A percentile compares a stretch with the other conserved stretches of the same genome.
These are phyloP conservation scores for Asparagopsis taxiformis DNA, from an alignment of 31 red algal genomes.

Conservation along the genomic window DNA sequence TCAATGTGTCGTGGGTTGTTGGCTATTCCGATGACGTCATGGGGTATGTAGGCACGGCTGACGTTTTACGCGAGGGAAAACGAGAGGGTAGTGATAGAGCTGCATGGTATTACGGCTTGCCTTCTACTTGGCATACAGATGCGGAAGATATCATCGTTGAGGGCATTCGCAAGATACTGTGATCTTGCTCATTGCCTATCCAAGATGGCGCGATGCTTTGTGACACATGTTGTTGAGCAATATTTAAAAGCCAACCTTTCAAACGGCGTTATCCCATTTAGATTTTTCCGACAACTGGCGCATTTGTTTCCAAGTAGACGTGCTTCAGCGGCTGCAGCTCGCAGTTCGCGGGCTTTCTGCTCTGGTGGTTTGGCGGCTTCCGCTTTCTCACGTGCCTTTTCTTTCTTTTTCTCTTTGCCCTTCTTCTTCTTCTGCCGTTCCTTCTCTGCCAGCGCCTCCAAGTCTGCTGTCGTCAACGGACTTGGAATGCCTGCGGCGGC, in stretches of 20 bases:
- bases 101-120: slow-evolving; percentile 71
- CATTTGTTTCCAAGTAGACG: slow-evolving; percentile 6
- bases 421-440: slow-evolving; percentile 25
- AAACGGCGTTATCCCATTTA: slow-evolving; percentile 1
- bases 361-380: slow-evolving; percentile 26
- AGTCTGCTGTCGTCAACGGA: slow-evolving; percentile 19
- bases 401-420: slow-evolving; percentile 24
- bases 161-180: neutral
- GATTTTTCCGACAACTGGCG: slow-evolving; percentile 15
- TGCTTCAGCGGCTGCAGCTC: slow-evolving; percentile 46
- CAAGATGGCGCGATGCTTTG: neutral
- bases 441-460: slow-evolving; percentile 31
- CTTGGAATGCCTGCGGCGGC: slow-evolving; percentile 25
- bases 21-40: slow-evolving; percentile 77
- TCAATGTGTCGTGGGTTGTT: slow-evolving; percentile 46
- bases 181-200: neutral
- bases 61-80: slow-evolving; percentile 25
- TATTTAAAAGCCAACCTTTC: slow-evolving; percentile 13
- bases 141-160: slow-evolving; percentile 31
- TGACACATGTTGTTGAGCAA: slow-evolving; percentile 18
- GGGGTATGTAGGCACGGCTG: slow-evolving; percentile 62
- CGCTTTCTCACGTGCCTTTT: slow-evolving; percentile 12
- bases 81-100: slow-evolving; percentile 62
- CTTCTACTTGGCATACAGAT: slow-evolving; percentile 40
- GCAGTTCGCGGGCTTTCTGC: slow-evolving; percentile 20